phyloP scores from a whole-genome alignment of 2,329 filamentous ascomycete genomes.

The Fusarium piperis region DNA sequence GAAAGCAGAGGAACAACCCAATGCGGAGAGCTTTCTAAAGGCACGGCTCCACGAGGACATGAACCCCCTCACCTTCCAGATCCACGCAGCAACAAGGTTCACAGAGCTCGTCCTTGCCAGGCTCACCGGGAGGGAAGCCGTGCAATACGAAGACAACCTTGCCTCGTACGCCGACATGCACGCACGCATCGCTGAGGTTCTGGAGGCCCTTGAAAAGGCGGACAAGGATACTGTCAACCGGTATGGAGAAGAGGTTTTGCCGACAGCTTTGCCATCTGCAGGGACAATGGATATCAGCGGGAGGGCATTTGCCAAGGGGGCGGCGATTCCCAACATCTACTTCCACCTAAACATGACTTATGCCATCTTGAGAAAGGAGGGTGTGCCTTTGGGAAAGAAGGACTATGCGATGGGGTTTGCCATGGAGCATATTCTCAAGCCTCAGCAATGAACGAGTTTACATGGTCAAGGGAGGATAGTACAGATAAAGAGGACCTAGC shows the following conservation, averaged over 20 bases:
- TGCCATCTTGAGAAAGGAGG: slow-evolving; percentile 64
- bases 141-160: slow-evolving; percentile 40
- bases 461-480: not conserved
- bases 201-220: slow-evolving; percentile 41
- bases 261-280: slow-evolving; percentile 32
- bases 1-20: slow-evolving; percentile 44
- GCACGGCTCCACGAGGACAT: slow-evolving; percentile 50
- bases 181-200: slow-evolving; percentile 41
- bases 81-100: slow-evolving; percentile 43
- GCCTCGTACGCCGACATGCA: slow-evolving; percentile 45
- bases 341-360: slow-evolving; percentile 70
- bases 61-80: slow-evolving; percentile 50
- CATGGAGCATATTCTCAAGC: slow-evolving; percentile 31
- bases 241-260: slow-evolving; percentile 37
- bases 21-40: slow-evolving; percentile 41
- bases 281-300: slow-evolving; percentile 36
- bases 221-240: slow-evolving; percentile 46
- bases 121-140: slow-evolving; percentile 40
- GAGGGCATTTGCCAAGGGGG: slow-evolving; percentile 55
- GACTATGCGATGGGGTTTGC: slow-evolving; percentile 56
- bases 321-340: slow-evolving; percentile 65
- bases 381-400: slow-evolving; percentile 67
- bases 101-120: slow-evolving; percentile 42
- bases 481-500: not conserved
- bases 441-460: not conserved